Conservation (phyloP, 768 basidiomycete species). For the Mycena rebaudengoi region DNA sequence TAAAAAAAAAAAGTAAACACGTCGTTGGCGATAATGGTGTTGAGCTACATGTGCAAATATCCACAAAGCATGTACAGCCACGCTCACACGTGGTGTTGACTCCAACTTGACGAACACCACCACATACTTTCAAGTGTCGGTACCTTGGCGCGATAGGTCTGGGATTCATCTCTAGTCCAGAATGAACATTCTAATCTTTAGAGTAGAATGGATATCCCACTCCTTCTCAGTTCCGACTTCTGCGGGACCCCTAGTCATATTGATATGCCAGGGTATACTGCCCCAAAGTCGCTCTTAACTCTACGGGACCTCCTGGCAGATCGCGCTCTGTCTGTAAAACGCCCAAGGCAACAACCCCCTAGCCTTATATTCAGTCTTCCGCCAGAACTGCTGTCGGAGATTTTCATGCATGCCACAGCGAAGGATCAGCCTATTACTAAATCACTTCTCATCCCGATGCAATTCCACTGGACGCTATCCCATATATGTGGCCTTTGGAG, state of each 20-base stretch:
- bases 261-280: background rate
- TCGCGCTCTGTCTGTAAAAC: conserved; percentile 12
- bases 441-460: conserved; percentile 12
- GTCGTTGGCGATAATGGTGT: too few relatives aligned
- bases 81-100: too few relatives aligned
- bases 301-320: conserved; percentile 13
- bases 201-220: background rate
- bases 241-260: background rate
- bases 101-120: too few relatives aligned
- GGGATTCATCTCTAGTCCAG: too few relatives aligned
- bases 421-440: conserved; percentile 1
- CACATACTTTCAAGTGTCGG: too few relatives aligned
- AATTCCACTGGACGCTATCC: conserved; percentile 43
- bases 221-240: conserved; percentile 1
- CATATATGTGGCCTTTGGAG: conserved; percentile 47
- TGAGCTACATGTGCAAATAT: too few relatives aligned
- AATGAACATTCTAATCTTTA: too few relatives aligned
- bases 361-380: conserved; percentile 25
- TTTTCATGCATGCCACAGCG: conserved; percentile 16
- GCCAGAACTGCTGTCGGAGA: conserved; percentile 23
- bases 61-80: too few relatives aligned
- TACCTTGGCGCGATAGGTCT: too few relatives aligned
- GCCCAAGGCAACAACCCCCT: conserved; percentile 9
- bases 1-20: too few relatives aligned
- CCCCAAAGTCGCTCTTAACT: conserved; percentile 10